Base-by-base conservation (phyloP, 75 land plant species). In the Cryptomeria japonica region DNA sequence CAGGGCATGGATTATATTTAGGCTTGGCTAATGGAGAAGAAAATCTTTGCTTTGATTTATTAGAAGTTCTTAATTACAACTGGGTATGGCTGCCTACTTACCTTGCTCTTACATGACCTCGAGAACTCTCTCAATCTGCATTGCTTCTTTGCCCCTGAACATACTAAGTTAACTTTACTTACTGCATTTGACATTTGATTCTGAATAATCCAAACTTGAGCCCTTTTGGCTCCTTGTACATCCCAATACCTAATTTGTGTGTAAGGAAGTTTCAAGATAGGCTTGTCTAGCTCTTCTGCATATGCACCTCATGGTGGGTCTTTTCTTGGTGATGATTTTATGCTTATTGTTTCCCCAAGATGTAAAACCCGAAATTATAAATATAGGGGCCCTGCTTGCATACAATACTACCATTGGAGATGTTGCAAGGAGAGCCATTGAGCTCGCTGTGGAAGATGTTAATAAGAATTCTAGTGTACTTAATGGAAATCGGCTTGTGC, bases 381-480 rank as follows among this genome's bases (percentile, higher is more conserved):
- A 89, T 39, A 89, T 89, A 19, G 90, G 90, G 19, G 70, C 85
- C 28, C 84, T 89, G 28, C 11, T 89, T 56, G 89, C 89, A 75
- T 78, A 86, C 19, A 72, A 89, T 77, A 76, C 89, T 2, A 36
- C 12, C 7, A 80, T 87, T 53, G 90, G 90, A 38, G 55, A 73
- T 16, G 51, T 53, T 46, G 90, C 89, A 37, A 77, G 38, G 46
- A 49, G 14, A 19, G 85, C 89, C 32, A 89, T 87, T 36, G 82
- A 89, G 80, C 37, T 89, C 15, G 90, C 89, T 9, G 49, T 89
- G 73, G 89, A 88, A n/a, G 90, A 89, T 58, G 78, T 89, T 32
- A 89, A 89, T 46, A 38, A 28, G 47, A 32, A 87, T 79, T 73
- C 46, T 13, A 87, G 89, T 31, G 8, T 89, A 47, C 89, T 89